Conservation (phyloP, 1,139 yeast genomes). For the Zygoascus hellenicus region DNA sequence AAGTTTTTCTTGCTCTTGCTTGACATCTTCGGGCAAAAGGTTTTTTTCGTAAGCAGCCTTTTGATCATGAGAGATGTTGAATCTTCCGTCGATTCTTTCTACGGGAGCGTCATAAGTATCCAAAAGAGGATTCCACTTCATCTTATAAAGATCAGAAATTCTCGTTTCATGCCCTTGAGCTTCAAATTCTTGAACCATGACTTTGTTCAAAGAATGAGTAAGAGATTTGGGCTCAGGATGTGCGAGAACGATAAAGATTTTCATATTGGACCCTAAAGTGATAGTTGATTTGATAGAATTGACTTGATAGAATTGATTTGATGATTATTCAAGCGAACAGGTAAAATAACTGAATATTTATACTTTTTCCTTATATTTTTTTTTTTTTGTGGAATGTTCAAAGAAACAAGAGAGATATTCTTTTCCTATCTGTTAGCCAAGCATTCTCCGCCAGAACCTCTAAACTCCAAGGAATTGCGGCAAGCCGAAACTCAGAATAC, state of each 20-base stretch:
- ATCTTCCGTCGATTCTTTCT: neutral
- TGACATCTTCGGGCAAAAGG: conserved; percentile 5
- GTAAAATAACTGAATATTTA: too few relatives aligned
- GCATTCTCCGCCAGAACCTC: too few relatives aligned
- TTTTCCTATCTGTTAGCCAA: too few relatives aligned
- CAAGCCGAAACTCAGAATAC: too few relatives aligned
- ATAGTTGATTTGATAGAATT: too few relatives aligned
- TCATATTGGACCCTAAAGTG: neutral
- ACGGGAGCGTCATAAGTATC: conserved; percentile 3
- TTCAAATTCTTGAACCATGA: conserved; percentile 2
- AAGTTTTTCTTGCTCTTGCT: conserved; percentile 8
- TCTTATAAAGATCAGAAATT: conserved; percentile 7
- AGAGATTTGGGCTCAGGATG: conserved; percentile 9
- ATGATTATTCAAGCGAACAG: too few relatives aligned
- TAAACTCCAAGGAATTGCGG: too few relatives aligned
- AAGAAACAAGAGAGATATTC: too few relatives aligned
- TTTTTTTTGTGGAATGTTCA: too few relatives aligned
- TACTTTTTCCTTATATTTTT: too few relatives aligned
- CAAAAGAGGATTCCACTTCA: conserved; percentile 6
- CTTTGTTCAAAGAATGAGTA: neutral
- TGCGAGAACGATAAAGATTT: conserved; percentile 8
- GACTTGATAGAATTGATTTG: too few relatives aligned
- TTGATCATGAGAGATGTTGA: neutral
- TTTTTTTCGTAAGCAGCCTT: conserved; percentile 1
- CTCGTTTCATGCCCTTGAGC: conserved; percentile 8